These are phyloP conservation scores for Marasmius fiardii DNA, from an alignment of 1,284 basidiomycete species.

Conservation along the genomic window DNA sequence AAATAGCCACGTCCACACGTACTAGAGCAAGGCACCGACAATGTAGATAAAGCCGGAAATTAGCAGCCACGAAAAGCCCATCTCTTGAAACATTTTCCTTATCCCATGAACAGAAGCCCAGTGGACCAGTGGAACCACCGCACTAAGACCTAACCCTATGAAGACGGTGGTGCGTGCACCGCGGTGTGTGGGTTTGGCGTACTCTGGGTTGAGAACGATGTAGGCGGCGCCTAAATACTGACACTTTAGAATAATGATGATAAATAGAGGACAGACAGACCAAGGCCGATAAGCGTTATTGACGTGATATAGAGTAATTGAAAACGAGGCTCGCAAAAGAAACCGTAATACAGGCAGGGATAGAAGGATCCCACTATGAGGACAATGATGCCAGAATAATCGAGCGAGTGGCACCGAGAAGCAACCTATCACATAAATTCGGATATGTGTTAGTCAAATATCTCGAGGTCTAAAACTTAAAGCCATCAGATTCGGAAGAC, in stretches of 20 bases:
- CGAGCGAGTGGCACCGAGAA: conserved; percentile 56
- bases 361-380: conserved; percentile 80
- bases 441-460: conserved; percentile 8
- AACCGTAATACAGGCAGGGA: conserved; percentile 71
- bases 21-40: conserved; percentile 79
- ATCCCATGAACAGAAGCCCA: conserved; percentile 58
- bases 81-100: conserved; percentile 49
- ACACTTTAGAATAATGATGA: neutral
- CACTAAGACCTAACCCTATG: conserved; percentile 75
- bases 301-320: conserved; percentile 51
- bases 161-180: conserved; percentile 80
- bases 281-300: conserved; percentile 56
- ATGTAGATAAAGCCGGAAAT: conserved; percentile 73
- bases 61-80: conserved; percentile 71
- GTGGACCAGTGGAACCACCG: conserved; percentile 72
- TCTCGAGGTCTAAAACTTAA: conserved; percentile 2
- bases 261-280: conserved; percentile 38
- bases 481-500: conserved; percentile 25
- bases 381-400: conserved; percentile 71
- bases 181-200: conserved; percentile 73
- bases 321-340: conserved; percentile 58
- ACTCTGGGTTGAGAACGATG: conserved; percentile 79
- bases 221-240: conserved; percentile 55
- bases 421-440: conserved; percentile 38
- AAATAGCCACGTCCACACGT: conserved; percentile 33